Evolutionary conservation across 805 yeast genomes (phyloP), one percentile per base, ranked within the genome.

Genomic region (Metschnikowia picachoensis): DNA sequence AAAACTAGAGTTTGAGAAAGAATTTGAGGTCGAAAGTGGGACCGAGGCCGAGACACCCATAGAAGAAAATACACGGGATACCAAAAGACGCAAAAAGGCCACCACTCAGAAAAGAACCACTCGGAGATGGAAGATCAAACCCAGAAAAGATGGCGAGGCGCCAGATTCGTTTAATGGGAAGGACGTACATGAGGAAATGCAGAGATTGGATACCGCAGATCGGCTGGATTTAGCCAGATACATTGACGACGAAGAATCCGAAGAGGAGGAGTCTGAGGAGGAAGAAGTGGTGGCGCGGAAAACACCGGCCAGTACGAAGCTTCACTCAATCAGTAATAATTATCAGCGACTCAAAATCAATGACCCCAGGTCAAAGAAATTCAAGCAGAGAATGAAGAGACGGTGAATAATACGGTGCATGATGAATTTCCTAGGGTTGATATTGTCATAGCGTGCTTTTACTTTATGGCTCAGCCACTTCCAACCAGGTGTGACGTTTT

Each of bases 71-170:
- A 3, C 35, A 14, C 28, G 31, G 11, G 44, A 39, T 27, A 35
- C 38, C 15, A 38, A 40, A 7, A 48, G 39, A 34, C 52, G 55
- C 30, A 68, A 64, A 49, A 66, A 60, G 50, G 61, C 61, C 33
- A 70, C 67, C 47, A 78, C 82, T 0, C 78, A 74, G 36, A 79
- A 79, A 60, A 61, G 83, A 54, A 71, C 76, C 1, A 78, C 83
- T 1, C 64, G 79, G 44, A 65, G 80, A 41, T 72, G 74, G 62
- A 77, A 75, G 48, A 66, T 79, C 48, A 74, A 69, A 49, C 78
- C 82, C 0, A 53, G 62, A 15, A 49, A 46, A 4, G 61, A 52
- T 3, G 52, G 56, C 0, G 49, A 44, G 1, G 57, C 48, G 2
- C 62, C 60, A 4, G 73, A 69, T 39, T 56, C 53, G 11, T 50